These are phyloP conservation scores for Aspergillus proliferans DNA, from an alignment of 2,329 filamentous ascomycete genomes.

Conservation along the genomic window DNA sequence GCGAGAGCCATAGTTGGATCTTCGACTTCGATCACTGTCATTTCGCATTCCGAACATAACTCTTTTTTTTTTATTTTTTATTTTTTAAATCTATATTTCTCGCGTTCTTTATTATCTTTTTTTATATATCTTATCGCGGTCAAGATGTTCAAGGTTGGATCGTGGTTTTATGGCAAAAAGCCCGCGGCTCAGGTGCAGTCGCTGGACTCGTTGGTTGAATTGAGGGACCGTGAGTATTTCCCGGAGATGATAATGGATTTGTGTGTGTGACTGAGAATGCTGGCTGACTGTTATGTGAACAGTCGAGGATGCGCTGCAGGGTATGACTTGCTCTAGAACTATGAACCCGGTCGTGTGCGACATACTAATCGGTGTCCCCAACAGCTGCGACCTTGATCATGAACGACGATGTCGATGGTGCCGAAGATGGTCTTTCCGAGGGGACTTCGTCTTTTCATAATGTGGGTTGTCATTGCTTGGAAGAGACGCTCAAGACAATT, in stretches of 20 bases:
- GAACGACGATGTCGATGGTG: conserved; percentile 82
- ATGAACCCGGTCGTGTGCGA: neutral
- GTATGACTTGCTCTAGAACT: conserved; percentile 20
- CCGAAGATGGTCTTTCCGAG: conserved; percentile 65
- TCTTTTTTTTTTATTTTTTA: conserved; percentile 1
- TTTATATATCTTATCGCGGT: neutral
- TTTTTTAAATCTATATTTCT: neutral
- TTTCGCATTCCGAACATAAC: neutral
- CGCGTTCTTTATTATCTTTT: neutral
- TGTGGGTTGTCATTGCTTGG: conserved; percentile 31
- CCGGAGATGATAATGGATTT: conserved; percentile 5
- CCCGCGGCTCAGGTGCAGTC: conserved; percentile 44
- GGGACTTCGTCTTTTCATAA: conserved; percentile 82
- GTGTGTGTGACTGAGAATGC: conserved; percentile 11
- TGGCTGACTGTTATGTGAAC: conserved; percentile 9
- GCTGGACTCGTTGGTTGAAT: conserved; percentile 52
- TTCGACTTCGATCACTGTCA: neutral
- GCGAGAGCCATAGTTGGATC: neutral
- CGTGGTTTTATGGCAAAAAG: conserved; percentile 42
- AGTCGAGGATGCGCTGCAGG: conserved; percentile 40
- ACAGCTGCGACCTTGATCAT: conserved; percentile 66
- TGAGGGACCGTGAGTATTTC: conserved; percentile 41
- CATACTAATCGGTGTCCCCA: neutral
- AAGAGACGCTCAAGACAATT: neutral
- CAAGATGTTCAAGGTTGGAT: conserved; percentile 37